Conservation (phyloP, 1,139 yeast genomes). For the Starmera stellimalicola region DNA sequence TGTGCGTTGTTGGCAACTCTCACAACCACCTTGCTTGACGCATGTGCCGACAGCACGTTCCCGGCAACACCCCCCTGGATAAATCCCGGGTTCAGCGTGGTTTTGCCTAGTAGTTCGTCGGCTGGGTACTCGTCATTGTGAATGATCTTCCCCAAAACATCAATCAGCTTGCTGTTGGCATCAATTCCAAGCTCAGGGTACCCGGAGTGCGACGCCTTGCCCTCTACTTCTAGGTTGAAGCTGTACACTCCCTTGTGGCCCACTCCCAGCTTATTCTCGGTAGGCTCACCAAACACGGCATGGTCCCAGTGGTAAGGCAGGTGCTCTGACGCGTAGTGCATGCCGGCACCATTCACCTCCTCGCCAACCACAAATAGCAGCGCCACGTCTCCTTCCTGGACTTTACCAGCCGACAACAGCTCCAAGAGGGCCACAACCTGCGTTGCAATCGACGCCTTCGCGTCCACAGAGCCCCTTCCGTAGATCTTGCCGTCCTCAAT, state of each 20-base stretch:
- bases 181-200: conserved; percentile 62
- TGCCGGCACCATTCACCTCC: conserved; percentile 56
- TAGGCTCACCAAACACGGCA: conserved; percentile 69
- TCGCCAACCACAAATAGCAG: conserved; percentile 62
- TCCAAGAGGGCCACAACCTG: conserved; percentile 46
- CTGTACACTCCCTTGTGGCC: conserved; percentile 57
- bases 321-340: conserved; percentile 32
- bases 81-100: conserved; percentile 53
- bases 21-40: conserved; percentile 39
- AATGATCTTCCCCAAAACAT: conserved; percentile 34
- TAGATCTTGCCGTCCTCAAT: conserved; percentile 40
- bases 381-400: conserved; percentile 43
- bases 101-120: conserved; percentile 46
- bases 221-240: conserved; percentile 36
- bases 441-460: conserved; percentile 59
- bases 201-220: conserved; percentile 60
- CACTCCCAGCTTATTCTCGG: conserved; percentile 56
- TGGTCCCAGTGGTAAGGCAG: conserved; percentile 45
- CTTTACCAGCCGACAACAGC: conserved; percentile 29
- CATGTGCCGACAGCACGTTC: conserved; percentile 56
- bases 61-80: conserved; percentile 53
- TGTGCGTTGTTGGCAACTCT: conserved; percentile 45
- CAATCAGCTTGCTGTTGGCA: conserved; percentile 49
- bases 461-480: conserved; percentile 64
- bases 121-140: conserved; percentile 30